These are phyloP conservation scores for Penicillium riverlandense DNA, from an alignment of 495 filamentous ascomycete genomes.

Conservation along the genomic window DNA sequence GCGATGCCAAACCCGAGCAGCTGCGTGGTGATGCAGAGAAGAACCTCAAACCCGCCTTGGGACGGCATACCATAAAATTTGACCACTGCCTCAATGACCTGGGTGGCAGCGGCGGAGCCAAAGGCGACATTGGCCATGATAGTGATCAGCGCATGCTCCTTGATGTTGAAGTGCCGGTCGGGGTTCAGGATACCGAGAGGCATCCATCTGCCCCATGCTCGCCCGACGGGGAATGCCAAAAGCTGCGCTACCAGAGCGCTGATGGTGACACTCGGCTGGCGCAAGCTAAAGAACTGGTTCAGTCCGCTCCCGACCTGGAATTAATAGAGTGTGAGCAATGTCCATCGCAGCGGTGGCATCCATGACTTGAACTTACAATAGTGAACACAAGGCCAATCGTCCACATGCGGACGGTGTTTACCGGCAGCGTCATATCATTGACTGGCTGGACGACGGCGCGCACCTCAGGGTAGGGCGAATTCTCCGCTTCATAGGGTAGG, in stretches of 20 bases:
- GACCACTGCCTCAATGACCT: slow-evolving; percentile 58
- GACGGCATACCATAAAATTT: slow-evolving; percentile 65
- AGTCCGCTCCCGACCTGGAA: slow-evolving; percentile 52
- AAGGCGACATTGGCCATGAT: slow-evolving; percentile 62
- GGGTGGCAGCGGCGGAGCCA: slow-evolving; percentile 61
- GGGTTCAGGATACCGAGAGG: slow-evolving; percentile 56
- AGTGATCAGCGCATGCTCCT: slow-evolving; percentile 71
- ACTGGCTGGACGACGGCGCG: slow-evolving; percentile 39
- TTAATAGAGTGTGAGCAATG: not conserved
- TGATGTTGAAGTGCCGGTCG: slow-evolving; percentile 69
- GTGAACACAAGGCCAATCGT: slow-evolving; percentile 61
- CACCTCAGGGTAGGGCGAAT: slow-evolving; percentile 67
- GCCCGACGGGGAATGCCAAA: slow-evolving; percentile 63
- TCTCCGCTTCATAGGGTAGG: slow-evolving; percentile 44
- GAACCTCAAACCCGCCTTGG: slow-evolving; percentile 59
- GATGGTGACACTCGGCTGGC: slow-evolving; percentile 51
- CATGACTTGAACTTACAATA: slow-evolving; percentile 25
- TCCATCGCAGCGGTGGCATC: not conserved
- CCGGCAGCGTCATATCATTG: slow-evolving; percentile 58
- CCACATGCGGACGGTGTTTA: slow-evolving; percentile 69
- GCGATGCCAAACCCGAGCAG: slow-evolving; percentile 68
- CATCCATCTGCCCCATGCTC: slow-evolving; percentile 48
- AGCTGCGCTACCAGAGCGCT: slow-evolving; percentile 64
- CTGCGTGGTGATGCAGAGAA: slow-evolving; percentile 65
- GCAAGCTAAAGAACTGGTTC: slow-evolving; percentile 68